Evolutionary conservation across 192 early-diverging fungal species (phyloP).

Genomic region (Coemansia sp.): DNA sequence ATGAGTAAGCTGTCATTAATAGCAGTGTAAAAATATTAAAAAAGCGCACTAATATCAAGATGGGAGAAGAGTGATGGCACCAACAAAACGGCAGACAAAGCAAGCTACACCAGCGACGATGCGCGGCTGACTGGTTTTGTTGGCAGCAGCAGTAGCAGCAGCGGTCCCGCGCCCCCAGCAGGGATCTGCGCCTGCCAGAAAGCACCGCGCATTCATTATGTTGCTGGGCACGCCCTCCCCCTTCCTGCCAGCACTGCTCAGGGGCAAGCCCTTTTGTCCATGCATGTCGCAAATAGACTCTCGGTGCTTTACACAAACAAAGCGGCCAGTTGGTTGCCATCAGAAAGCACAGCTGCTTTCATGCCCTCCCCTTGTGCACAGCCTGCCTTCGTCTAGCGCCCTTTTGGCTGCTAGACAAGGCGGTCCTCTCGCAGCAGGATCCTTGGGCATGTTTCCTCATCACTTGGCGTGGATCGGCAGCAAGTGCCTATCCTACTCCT

Average conservation of each 20-base stretch:
- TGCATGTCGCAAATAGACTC: background rate
- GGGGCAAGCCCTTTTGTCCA: background rate
- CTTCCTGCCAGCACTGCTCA: background rate
- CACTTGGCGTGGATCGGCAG: conserved; percentile 6
- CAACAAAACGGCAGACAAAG: background rate
- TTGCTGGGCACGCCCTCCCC: background rate
- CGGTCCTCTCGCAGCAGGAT: conserved; percentile 1
- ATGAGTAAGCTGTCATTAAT: conserved; percentile 17
- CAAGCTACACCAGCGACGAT: conserved; percentile 1
- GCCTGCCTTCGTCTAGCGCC: background rate
- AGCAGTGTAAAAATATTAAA: conserved; percentile 3
- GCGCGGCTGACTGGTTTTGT: conserved; percentile 4
- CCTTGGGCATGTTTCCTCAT: conserved; percentile 4
- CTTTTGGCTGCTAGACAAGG: too few species aligned
- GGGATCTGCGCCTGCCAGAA: conserved; percentile 7
- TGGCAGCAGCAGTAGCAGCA: conserved; percentile 3
- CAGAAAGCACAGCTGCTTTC: background rate
- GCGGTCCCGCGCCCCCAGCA: conserved; percentile 1
- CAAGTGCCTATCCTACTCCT: background rate
- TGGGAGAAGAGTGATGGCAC: background rate
- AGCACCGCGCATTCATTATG: background rate
- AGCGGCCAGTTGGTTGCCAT: background rate
- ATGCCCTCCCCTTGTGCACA: background rate
- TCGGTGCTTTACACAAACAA: background rate
- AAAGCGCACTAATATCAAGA: conserved; percentile 9